Percentiles rank a stretch among this genome's conserved stretches.
These are phyloP conservation scores for Phytophthora nicotianae DNA, from an alignment of 352 stramenopile species.

Conservation along the genomic window DNA sequence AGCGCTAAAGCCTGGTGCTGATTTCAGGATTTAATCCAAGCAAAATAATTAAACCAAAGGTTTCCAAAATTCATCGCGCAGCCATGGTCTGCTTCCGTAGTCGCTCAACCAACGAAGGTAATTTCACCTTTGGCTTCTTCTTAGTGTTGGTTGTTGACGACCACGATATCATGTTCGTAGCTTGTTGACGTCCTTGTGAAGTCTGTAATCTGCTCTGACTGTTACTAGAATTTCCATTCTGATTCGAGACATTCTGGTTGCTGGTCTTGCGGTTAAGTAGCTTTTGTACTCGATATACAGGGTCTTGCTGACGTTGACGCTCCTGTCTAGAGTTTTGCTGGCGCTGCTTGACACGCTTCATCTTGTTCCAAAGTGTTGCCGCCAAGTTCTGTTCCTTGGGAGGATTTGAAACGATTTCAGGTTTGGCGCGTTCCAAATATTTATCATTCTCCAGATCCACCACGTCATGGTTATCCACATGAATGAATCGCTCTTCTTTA, in stretches of 20 bases:
- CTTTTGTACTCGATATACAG: conserved; percentile 62
- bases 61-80: conserved; percentile 28
- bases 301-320: conserved; percentile 48
- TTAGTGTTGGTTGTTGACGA: conserved; percentile 45
- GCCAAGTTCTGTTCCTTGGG: conserved; percentile 43
- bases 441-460: background rate
- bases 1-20: conserved; percentile 28
- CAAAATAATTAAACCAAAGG: background rate
- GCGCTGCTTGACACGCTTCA: conserved; percentile 58
- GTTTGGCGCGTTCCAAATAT: conserved; percentile 1
- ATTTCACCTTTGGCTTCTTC: conserved; percentile 70
- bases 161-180: conserved; percentile 45
- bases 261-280: conserved; percentile 41
- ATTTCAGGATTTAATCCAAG: background rate
- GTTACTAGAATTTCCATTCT: conserved; percentile 7
- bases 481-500: conserved; percentile 14
- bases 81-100: conserved; percentile 70
- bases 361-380: conserved; percentile 67
- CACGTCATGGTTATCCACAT: conserved; percentile 10
- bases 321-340: conserved; percentile 46
- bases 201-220: conserved; percentile 23
- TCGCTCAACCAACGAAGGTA: conserved; percentile 76
- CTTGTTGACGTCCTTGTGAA: conserved; percentile 15
- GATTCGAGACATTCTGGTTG: background rate
- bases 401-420: background rate